phyloP scores from a whole-genome alignment of 257 asterid genomes.

The Solanum appendiculatum region DNA sequence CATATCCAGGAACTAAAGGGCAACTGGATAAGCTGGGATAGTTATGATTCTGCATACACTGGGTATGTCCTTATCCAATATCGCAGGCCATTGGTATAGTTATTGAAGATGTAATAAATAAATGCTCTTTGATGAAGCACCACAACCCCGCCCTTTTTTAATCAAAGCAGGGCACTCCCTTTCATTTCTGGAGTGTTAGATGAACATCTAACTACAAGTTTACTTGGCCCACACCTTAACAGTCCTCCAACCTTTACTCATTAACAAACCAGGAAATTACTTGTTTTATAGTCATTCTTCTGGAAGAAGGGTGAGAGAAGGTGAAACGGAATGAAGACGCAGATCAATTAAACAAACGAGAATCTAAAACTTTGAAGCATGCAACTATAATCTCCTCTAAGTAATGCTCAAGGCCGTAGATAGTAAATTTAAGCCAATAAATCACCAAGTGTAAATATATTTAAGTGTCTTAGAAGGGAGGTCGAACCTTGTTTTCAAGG shows the following conservation, averaged over 20 bases:
- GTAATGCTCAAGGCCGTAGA: neutral
- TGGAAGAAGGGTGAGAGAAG: neutral
- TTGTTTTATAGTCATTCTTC: neutral
- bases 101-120: neutral
- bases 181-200: neutral
- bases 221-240: neutral
- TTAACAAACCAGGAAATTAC: neutral
- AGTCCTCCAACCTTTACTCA: neutral
- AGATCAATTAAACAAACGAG: neutral
- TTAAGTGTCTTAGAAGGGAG: neutral
- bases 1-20: neutral
- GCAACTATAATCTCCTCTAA: neutral
- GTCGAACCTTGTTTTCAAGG: slow-evolving; percentile 76
- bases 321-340: neutral
- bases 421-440: neutral
- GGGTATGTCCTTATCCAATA: neutral
- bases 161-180: neutral
- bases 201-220: neutral
- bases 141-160: neutral
- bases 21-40: neutral
- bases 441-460: neutral
- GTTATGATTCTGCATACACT: neutral
- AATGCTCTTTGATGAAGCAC: neutral
- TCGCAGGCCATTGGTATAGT: neutral
- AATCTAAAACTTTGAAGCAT: neutral